Evolutionary conservation across 768 basidiomycete species (phyloP).

Genomic region (Tylopilus plumbeoviolaceoides): DNA sequence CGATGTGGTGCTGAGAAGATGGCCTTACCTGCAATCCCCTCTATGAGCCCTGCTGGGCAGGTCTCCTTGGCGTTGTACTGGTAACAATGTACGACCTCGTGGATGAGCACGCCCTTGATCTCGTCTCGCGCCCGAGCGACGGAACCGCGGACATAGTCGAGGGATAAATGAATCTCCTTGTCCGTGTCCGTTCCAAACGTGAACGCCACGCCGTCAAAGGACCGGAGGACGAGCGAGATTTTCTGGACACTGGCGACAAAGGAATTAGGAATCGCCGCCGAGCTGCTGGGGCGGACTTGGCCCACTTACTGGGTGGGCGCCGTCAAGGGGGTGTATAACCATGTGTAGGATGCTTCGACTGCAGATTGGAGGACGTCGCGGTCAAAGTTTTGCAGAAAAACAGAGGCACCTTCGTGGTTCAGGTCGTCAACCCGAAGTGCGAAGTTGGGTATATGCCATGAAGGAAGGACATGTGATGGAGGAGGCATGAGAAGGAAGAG

Average conservation of each 20-base stretch:
- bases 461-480: slow-evolving; percentile 20
- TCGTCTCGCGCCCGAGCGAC: slow-evolving; percentile 48
- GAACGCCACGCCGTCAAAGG: slow-evolving; percentile 70
- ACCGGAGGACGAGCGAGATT: slow-evolving; percentile 56
- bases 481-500: slow-evolving; percentile 20
- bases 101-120: slow-evolving; percentile 65
- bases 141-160: slow-evolving; percentile 53
- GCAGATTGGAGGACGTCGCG: slow-evolving; percentile 35
- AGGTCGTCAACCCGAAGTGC: slow-evolving; percentile 56
- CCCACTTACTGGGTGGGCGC: slow-evolving; percentile 46
- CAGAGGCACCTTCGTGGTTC: slow-evolving; percentile 49
- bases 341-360: slow-evolving; percentile 37
- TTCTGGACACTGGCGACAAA: slow-evolving; percentile 40
- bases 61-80: slow-evolving; percentile 61
- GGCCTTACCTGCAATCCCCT: slow-evolving; percentile 71
- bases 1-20: not conserved
- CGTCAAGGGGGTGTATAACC: slow-evolving; percentile 41
- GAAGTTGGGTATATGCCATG: slow-evolving; percentile 56
- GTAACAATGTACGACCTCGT: slow-evolving; percentile 78
- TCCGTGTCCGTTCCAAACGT: slow-evolving; percentile 51
- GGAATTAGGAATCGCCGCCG: slow-evolving; percentile 5
- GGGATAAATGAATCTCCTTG: slow-evolving; percentile 75
- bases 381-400: slow-evolving; percentile 54
- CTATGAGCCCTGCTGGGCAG: slow-evolving; percentile 68
- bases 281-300: not conserved